Percentiles rank a stretch among this genome's conserved stretches.
Conservation (phyloP, 2,329 filamentous ascomycete genomes). For the Colletotrichum cordylinicola region DNA sequence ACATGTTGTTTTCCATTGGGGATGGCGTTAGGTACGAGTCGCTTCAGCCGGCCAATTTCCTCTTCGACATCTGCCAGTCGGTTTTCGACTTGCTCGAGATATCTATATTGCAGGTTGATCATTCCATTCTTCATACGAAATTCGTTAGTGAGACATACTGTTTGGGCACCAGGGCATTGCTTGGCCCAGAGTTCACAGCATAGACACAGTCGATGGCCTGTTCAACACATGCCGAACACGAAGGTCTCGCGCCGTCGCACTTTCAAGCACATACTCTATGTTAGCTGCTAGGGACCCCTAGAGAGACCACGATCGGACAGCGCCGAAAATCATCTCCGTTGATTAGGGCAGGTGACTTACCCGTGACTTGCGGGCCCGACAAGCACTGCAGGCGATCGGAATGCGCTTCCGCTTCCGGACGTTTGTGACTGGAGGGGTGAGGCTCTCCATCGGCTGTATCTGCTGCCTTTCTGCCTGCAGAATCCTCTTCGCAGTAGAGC, state of each 20-base stretch:
- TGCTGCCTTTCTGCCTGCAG: neutral
- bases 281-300: neutral
- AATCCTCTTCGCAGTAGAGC: neutral
- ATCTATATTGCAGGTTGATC: neutral
- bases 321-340: neutral
- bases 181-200: slow-evolving; percentile 15
- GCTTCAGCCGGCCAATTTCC: slow-evolving; percentile 21
- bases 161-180: slow-evolving; percentile 14
- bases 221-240: slow-evolving; percentile 24
- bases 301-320: neutral
- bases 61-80: slow-evolving; percentile 24
- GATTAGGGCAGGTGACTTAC: neutral
- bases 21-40: neutral
- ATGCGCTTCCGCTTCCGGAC: slow-evolving; percentile 24
- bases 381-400: slow-evolving; percentile 27
- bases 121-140: neutral
- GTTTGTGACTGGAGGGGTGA: neutral
- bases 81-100: slow-evolving; percentile 24
- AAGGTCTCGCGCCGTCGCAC: slow-evolving; percentile 27
- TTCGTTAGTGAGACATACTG: neutral
- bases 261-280: neutral
- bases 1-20: neutral
- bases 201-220: slow-evolving; percentile 26
- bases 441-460: slow-evolving; percentile 5
- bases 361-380: slow-evolving; percentile 28